Base-by-base conservation (phyloP, 2,329 filamentous ascomycete genomes). In the Chaetomium globosum region DNA sequence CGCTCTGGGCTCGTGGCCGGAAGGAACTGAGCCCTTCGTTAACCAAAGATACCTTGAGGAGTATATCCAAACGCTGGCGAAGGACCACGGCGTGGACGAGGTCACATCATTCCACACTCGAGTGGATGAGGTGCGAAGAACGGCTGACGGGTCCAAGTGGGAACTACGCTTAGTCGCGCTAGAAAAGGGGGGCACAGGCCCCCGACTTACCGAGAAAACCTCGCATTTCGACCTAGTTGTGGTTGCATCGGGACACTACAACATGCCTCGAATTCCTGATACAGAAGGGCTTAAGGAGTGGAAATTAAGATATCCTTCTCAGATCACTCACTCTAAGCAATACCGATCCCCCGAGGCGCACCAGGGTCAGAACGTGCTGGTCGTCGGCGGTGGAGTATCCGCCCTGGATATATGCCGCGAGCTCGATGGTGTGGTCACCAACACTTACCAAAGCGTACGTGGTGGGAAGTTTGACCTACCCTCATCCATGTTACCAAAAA, bases 241-340 rank as follows among this genome's bases (percentile, higher is more conserved):
- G 1, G 83, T 89, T 3, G 87, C 88, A 0, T 86, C 81, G 31
- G 89, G 89, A 0, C 89, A 91, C 74, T 91, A 89, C 71, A 83
- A 85, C 68, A 79, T 87, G 0, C 86, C 87, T 0, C 83, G 82
- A 64, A 77, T 91, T 1, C 89, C 89, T 0, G 79, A 83, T 49
- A 82, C 89, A 3, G 75, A 80, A 0, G 89, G 89, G 0, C 78
- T 91, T 4, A 74, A 78, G 30, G 78, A 79, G 19, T 90, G 85
- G 85, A 85, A 88, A 71, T 60, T 74, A 12, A 70, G 72, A 3
- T 86, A 84, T 67, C 83, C 85, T 0, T 79, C 78, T 0, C 71
- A 77, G 4, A 81, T 91, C 23, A 81, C 80, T 3, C 89, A 91
- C 72, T 92, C 91, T 0, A 94, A 93, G 73, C 84, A 84, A 67